Evolutionary conservation across 345 rosid species (phyloP).

Genomic region (Punica granatum): DNA sequence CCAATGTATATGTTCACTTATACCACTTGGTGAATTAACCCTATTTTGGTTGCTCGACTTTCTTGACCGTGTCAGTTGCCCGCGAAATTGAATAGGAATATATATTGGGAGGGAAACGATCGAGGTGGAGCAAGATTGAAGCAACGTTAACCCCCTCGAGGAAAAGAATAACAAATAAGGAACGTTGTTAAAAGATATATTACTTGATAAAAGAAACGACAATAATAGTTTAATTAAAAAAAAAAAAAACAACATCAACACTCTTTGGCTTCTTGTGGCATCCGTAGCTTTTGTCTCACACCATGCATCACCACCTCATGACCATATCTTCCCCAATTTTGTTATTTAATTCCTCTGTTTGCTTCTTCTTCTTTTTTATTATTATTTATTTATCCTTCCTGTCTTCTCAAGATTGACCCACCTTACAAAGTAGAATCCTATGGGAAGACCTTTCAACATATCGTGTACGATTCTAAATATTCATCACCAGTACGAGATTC

Average conservation of each 20-base stretch:
- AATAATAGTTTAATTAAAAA: neutral
- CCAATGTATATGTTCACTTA: no score
- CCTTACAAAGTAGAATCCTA: neutral
- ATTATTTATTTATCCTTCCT: slow-evolving; percentile 9
- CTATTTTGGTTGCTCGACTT: no score
- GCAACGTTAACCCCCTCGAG: neutral
- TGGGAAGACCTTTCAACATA: neutral
- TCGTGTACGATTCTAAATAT: neutral
- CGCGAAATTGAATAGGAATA: no score
- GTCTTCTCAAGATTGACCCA: slow-evolving; percentile 7
- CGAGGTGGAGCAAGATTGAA: slow-evolving; percentile 5
- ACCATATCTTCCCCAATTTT: slow-evolving; percentile 4
- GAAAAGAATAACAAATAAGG: slow-evolving; percentile 21
- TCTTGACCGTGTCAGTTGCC: no score
- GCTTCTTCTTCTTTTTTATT: no score
- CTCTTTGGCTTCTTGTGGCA: slow-evolving; percentile 28
- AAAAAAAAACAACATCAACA: slow-evolving; percentile 7
- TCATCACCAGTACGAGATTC: neutral
- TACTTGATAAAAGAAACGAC: slow-evolving; percentile 13
- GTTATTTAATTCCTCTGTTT: neutral
- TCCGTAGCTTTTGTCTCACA: slow-evolving; percentile 18
- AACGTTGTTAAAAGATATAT: slow-evolving; percentile 39
- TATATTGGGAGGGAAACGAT: neutral
- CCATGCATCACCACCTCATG: neutral
- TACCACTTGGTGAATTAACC: no score